Percentiles rank a stretch among this genome's conserved stretches.
These are phyloP conservation scores for Fragaria vesca DNA, from an alignment of 306 rosid genomes.

Conservation along the genomic window DNA sequence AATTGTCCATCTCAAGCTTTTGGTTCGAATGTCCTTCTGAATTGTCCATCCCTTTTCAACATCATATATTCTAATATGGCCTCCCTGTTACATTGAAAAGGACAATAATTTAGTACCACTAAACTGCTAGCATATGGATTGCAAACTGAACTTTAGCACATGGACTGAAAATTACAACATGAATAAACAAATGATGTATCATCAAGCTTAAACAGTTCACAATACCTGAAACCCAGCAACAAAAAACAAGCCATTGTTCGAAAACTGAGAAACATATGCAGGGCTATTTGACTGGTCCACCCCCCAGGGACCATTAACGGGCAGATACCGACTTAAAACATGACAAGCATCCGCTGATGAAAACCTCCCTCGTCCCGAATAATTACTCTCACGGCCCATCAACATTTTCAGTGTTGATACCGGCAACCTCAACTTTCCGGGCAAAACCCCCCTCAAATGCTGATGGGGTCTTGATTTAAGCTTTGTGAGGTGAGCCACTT, in stretches of 20 bases:
- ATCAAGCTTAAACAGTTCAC: not conserved
- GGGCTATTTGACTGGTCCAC: conserved; percentile 70
- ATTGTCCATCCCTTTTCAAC: conserved; percentile 80
- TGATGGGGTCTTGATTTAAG: conserved; percentile 64
- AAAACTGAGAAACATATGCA: conserved; percentile 90
- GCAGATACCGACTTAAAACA: conserved; percentile 82
- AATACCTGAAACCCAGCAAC: conserved; percentile 88
- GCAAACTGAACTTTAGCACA: conserved; percentile 9
- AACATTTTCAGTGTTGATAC: conserved; percentile 90
- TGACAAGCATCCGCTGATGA: conserved; percentile 85
- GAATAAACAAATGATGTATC: not conserved
- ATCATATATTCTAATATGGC: conserved; percentile 76
- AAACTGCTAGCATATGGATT: not conserved
- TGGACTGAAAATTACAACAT: not conserved
- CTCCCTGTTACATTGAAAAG: conserved; percentile 46
- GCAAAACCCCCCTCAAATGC: conserved; percentile 39
- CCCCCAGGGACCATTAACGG: conserved; percentile 87
- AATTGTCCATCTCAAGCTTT: conserved; percentile 83
- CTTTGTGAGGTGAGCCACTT: conserved; percentile 63
- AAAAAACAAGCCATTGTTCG: conserved; percentile 77
- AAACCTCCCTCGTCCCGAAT: conserved; percentile 79
- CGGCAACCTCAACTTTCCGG: conserved; percentile 52
- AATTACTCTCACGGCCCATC: conserved; percentile 79
- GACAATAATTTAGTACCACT: not conserved
- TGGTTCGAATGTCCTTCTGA: conserved; percentile 73